These are phyloP conservation scores for Penicillium sp. DNA, from an alignment of 2,329 filamentous ascomycete genomes.

Conservation along the genomic window DNA sequence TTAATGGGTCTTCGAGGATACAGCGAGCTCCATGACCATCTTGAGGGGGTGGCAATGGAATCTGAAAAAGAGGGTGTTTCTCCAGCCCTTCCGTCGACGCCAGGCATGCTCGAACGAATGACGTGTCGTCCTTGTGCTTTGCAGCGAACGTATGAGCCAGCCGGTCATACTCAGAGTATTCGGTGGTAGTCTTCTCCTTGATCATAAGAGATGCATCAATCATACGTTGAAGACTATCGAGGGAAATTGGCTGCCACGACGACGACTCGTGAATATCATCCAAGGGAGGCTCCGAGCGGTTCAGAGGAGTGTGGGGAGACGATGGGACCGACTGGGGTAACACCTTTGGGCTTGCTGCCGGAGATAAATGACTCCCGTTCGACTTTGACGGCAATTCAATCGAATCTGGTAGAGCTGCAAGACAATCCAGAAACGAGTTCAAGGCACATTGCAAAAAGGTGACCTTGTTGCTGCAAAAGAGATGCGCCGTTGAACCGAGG, in stretches of 20 bases:
- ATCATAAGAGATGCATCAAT: slow-evolving; percentile 17
- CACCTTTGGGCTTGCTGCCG: not conserved
- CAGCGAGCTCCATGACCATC: not conserved
- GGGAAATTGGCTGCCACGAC: not conserved
- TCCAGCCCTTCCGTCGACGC: slow-evolving; percentile 3
- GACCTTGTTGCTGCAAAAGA: slow-evolving; percentile 43
- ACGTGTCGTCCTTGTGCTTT: not conserved
- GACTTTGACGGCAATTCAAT: slow-evolving; percentile 5
- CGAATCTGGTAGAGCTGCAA: slow-evolving; percentile 21
- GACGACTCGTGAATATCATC: slow-evolving; percentile 9
- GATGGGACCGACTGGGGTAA: not conserved
- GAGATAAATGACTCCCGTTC: not conserved
- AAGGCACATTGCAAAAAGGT: slow-evolving; percentile 37
- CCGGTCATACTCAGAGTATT: no score
- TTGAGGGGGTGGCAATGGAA: not conserved
- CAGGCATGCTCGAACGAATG: slow-evolving; percentile 5
- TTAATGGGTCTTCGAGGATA: slow-evolving; percentile 8
- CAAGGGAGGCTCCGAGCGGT: slow-evolving; percentile 6
- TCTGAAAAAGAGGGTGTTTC: not conserved
- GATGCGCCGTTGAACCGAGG: slow-evolving; percentile 42
- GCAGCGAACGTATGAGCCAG: no score
- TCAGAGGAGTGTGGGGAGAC: slow-evolving; percentile 2
- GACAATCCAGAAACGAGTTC: slow-evolving; percentile 34
- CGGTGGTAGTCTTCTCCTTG: not conserved
- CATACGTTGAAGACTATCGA: slow-evolving; percentile 19